These are phyloP conservation scores for Calendula officinalis DNA, from an alignment of 129 eudicot species.

Conservation along the genomic window DNA sequence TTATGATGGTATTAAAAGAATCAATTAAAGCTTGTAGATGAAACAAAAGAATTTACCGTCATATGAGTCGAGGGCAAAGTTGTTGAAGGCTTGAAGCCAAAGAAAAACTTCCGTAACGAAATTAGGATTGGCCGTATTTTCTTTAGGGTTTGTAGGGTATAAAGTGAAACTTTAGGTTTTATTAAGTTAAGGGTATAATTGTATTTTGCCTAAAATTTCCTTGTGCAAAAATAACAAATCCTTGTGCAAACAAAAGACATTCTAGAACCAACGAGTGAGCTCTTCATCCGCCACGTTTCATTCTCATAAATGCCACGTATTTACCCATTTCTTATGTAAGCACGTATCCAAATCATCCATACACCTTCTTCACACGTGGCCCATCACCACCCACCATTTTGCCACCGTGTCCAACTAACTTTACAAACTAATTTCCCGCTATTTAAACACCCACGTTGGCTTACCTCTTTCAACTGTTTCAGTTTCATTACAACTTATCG, in stretches of 20 bases:
- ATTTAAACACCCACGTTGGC: slow-evolving; percentile 11
- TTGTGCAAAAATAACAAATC: too few species aligned
- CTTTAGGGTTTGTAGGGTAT: too few species aligned
- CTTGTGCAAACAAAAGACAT: not conserved
- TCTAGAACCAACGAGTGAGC: not conserved
- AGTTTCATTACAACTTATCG: not conserved
- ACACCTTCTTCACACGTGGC: slow-evolving; percentile 24
- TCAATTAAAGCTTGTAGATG: too few species aligned
- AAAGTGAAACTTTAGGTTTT: too few species aligned
- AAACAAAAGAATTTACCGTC: too few species aligned
- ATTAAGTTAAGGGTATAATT: not conserved
- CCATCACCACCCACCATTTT: not conserved
- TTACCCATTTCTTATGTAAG: not conserved
- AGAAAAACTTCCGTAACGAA: too few species aligned
- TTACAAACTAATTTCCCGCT: slow-evolving; percentile 12
- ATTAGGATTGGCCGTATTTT: too few species aligned
- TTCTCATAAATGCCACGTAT: not conserved
- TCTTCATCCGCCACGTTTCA: slow-evolving; percentile 26
- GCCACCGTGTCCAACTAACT: slow-evolving; percentile 35
- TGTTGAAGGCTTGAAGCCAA: too few species aligned
- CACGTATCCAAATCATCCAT: slow-evolving; percentile 27
- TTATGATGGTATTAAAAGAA: too few species aligned
- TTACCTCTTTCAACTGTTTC: slow-evolving; percentile 20
- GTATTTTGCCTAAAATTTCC: not conserved
- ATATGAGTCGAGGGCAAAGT: too few species aligned